These are phyloP conservation scores for Baudoinia panamericana DNA, from an alignment of 495 filamentous ascomycete genomes.

Conservation along the genomic window DNA sequence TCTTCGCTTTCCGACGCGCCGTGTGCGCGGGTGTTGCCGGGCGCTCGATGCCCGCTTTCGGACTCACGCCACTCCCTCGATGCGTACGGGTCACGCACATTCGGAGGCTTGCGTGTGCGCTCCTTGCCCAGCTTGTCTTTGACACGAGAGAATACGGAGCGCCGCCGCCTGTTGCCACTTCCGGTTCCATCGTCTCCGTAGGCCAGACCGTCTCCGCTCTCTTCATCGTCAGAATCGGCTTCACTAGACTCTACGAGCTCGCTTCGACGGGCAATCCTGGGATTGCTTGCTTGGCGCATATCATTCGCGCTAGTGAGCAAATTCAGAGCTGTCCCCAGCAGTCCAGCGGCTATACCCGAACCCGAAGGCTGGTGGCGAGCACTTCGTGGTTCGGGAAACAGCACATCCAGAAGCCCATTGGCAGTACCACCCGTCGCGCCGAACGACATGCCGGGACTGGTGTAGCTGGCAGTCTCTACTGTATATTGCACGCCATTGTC, in stretches of 20 bases:
- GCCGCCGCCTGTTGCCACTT: neutral
- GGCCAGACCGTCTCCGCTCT: neutral
- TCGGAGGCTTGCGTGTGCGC: neutral
- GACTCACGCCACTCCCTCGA: too few relatives aligned
- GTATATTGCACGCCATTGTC: conserved; percentile 13
- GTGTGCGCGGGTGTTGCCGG: too few relatives aligned
- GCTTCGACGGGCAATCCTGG: neutral
- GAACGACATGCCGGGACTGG: conserved; percentile 8
- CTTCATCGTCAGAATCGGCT: too few relatives aligned
- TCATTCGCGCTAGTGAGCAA: neutral
- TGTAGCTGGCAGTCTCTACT: conserved; percentile 5
- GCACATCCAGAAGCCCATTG: neutral
- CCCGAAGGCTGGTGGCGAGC: too few relatives aligned
- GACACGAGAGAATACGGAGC: conserved; percentile 5
- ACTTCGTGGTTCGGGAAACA: neutral
- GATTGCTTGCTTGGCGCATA: neutral
- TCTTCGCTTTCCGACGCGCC: too few relatives aligned
- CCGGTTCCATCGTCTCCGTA: neutral
- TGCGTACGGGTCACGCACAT: neutral
- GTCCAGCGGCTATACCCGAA: neutral
- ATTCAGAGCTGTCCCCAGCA: neutral
- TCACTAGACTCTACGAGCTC: neutral
- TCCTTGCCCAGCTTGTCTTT: conserved; percentile 1
- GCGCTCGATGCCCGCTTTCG: too few relatives aligned
- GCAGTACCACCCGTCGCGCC: conserved; percentile 1